Evolutionary conservation across 768 basidiomycete species (phyloP), one percentile per base, ranked within the genome.

Genomic region (Auricularia sp.): DNA sequence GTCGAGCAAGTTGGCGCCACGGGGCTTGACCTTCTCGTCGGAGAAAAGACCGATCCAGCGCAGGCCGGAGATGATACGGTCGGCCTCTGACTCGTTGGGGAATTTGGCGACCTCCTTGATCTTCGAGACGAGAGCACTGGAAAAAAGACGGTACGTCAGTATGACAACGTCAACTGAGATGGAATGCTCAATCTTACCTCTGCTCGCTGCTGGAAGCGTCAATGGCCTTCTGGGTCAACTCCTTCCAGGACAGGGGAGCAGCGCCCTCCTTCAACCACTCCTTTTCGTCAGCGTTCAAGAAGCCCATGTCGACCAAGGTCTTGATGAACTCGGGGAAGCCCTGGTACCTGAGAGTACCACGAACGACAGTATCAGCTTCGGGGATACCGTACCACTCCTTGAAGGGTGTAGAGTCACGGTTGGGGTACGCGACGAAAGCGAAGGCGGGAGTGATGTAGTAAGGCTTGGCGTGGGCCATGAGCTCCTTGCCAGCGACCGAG

Each of bases 261-360:
- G n/a, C n/a, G n/a, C n/a, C 84, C 63, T 83, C 80, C 36, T 81
- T 81, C 62, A 98, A 76, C 88, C 90, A 95, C 6, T 84, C 85
- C 80, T 93, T 88, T 67, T 81, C 80, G 14, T 77, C 77, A 64
- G 87, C 84, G 70, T 93, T 83, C 67, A 98, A 77, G 86, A 91
- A 95, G 11, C 93, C 93, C 59, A 98, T 77, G 70, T 90, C 80
- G 53, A 97, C 93, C 66, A 97, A 83, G 3, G 88, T 87, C 68
- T 82, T 84, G 76, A 98, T 87, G 75, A 98, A 96, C 76, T 91
- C 88, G 8, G 94, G 93, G 91, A 98, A 98, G 62, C 95, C 95
- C 72, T 93, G 91, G 77, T 93, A 98, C 66, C 96, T 82, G 74
- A 98, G 78, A 1, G 97, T 98, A 35, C 97, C 97, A 36, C 97